Conservation (phyloP, 176 grass and related monocot species). For the Panicum miliaceum region DNA sequence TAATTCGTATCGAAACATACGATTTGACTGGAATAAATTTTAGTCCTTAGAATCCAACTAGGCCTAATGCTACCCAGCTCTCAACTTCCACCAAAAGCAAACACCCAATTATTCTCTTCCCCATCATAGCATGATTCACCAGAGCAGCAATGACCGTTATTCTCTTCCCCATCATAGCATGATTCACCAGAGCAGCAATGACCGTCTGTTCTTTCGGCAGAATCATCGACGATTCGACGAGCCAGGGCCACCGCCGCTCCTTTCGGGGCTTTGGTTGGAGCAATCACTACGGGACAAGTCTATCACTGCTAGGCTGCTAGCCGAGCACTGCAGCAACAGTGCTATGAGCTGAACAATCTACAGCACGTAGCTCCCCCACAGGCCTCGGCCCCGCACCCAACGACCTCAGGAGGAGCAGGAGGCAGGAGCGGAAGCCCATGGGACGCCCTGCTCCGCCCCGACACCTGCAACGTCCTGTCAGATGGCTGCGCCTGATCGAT, state of each 20-base stretch:
- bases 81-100: not conserved
- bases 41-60: no score
- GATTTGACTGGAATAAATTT: no score
- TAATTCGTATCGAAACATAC: no score
- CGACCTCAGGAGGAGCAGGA: slow-evolving; percentile 16
- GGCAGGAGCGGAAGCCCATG: not conserved
- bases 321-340: not conserved
- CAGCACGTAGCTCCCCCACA: not conserved
- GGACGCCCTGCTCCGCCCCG: not conserved
- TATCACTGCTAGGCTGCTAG: not conserved
- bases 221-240: not conserved
- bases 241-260: not conserved
- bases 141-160: not conserved
- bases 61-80: not conserved
- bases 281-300: not conserved
- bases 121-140: not conserved
- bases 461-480: slow-evolving; percentile 13
- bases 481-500: not conserved
- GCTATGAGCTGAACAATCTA: not conserved
- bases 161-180: not conserved
- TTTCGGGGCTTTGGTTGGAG: not conserved
- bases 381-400: not conserved
- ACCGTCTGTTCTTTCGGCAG: not conserved
- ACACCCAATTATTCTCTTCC: not conserved
- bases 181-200: not conserved